Evolutionary conservation across 148 eudicot species (phyloP).

Genomic region (Rhododendron griersonianum): DNA sequence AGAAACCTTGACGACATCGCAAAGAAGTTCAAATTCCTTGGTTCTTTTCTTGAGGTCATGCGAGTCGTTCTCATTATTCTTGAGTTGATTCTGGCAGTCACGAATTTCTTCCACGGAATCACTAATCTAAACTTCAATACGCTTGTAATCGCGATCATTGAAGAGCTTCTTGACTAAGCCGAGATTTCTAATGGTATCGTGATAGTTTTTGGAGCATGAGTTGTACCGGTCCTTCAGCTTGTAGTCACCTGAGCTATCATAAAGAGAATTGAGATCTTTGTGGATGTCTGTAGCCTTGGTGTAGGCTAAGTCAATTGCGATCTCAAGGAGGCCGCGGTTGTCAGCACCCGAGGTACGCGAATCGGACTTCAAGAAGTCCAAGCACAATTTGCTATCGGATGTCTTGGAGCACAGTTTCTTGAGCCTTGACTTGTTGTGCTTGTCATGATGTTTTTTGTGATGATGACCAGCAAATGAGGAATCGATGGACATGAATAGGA

Average conservation of each 20-base stretch:
- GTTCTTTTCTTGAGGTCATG: neutral
- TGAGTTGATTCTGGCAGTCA: too few species aligned
- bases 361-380: too few species aligned
- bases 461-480: too few species aligned
- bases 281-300: slow-evolving; percentile 2
- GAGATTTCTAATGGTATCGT: neutral
- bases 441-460: too few species aligned
- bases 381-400: too few species aligned
- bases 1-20: neutral
- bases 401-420: too few species aligned
- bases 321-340: too few species aligned
- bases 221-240: neutral
- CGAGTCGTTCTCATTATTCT: too few species aligned
- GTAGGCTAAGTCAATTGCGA: neutral
- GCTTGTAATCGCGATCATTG: neutral
- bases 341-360: too few species aligned
- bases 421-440: too few species aligned
- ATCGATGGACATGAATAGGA: neutral
- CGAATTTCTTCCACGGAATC: too few species aligned
- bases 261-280: neutral
- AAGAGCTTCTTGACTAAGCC: neutral
- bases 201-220: slow-evolving; percentile 8
- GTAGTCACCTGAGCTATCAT: neutral
- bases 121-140: too few species aligned
- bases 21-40: slow-evolving; percentile 13